Evolutionary conservation across 495 filamentous ascomycete species (phyloP), one percentile per base, ranked within the genome.

Genomic region (Cryomyces antarcticus): DNA sequence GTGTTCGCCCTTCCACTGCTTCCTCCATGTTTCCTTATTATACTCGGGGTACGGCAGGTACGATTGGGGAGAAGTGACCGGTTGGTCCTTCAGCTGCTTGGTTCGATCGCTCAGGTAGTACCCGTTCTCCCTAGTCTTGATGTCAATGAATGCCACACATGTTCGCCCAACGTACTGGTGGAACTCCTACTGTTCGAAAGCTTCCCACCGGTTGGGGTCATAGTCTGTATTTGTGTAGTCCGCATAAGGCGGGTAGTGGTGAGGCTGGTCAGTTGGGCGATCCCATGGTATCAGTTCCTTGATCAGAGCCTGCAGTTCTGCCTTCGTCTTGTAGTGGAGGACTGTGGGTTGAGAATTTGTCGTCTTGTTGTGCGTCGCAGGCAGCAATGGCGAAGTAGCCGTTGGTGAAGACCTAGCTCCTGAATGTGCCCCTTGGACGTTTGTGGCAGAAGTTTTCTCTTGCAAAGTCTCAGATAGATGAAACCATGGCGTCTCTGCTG

Each of bases 11-110:
- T 57, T 54, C 53, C 63, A 66, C 29, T 58, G 48, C 28, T 51
- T 52, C 44, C 50, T 54, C 66, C 67, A 72, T 29, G 53, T 48
- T 24, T 48, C 50, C 28, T 55, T 62, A 46, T 70, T 69, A 49
- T 72, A 73, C 5, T 53, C 50, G 1, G 69, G 69, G 40, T 72
- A 71, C 5, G 70, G 70, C 28, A 63, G 53, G 51, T 70, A 72
- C 1, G 47, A 44, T 29, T 33, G 12, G 4, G 46, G 46, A 28
- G 11, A 34, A 5, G 38, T 30, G 11, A 12, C 12, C 3, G 39
- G 38, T 31, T 46, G 37, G 29, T 43, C 37, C 9, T 51, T 39
- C 5, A 55, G 39, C 13, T 35, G 46, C 35, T 42, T 40, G 13
- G 50, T 48, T 27, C 52, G 49, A 30, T 46, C 49, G 5, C 41